These are phyloP conservation scores for Pseudogymnoascus sp. DNA, from an alignment of 2,329 filamentous ascomycete genomes.

Conservation along the genomic window DNA sequence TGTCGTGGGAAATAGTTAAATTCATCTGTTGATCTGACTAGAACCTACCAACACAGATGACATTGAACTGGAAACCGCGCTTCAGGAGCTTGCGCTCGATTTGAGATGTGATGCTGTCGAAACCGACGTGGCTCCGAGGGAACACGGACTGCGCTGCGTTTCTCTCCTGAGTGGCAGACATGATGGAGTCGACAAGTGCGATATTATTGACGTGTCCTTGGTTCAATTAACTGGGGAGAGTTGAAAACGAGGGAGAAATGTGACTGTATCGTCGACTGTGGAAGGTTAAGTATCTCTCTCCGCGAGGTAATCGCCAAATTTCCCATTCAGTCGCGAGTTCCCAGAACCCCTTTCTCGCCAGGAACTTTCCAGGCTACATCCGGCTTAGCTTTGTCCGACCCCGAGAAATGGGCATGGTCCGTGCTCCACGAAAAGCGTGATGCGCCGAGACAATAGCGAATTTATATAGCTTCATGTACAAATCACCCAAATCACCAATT, in stretches of 20 bases:
- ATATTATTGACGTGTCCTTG: neutral
- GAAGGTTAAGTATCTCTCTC: conserved; percentile 9
- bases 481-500: neutral
- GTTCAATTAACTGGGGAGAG: neutral
- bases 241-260: conserved; percentile 5
- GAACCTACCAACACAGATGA: conserved; percentile 93
- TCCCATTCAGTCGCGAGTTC: conserved; percentile 7
- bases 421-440: conserved; percentile 10
- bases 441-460: conserved; percentile 3
- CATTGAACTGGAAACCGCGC: conserved; percentile 99
- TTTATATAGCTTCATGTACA: conserved; percentile 8
- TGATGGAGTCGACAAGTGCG: conserved; percentile 15
- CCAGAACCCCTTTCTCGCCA: conserved; percentile 10
- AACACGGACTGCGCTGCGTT: conserved; percentile 43
- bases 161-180: conserved; percentile 28
- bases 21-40: neutral
- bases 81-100: conserved; percentile 99
- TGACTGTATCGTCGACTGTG: conserved; percentile 1
- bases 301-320: conserved; percentile 10
- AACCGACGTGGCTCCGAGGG: conserved; percentile 97
- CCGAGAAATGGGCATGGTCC: neutral
- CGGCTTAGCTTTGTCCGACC: neutral
- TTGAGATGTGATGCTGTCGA: conserved; percentile 99
- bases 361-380: conserved; percentile 9
- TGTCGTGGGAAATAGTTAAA: conserved; percentile 1